These are phyloP conservation scores for Sphaerulina vaccinii DNA, from an alignment of 2,329 filamentous ascomycete genomes.

Conservation along the genomic window DNA sequence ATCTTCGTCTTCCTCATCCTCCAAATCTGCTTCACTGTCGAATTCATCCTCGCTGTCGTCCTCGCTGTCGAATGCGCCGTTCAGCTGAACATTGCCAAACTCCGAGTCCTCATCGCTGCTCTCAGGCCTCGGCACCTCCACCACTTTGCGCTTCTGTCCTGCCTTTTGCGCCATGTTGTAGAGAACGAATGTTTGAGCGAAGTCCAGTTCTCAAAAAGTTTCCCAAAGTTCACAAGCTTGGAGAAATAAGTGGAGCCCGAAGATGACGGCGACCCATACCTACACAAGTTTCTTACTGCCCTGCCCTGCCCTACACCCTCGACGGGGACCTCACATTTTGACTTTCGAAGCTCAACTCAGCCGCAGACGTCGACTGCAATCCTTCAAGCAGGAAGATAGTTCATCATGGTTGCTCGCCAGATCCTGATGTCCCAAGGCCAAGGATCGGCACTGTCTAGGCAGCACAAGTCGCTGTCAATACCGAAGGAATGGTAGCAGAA, in stretches of 20 bases:
- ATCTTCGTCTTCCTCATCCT: slow-evolving; percentile 27
- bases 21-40: slow-evolving; percentile 27
- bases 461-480: too few relatives aligned
- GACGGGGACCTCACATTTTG: background rate
- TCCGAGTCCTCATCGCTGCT: slow-evolving; percentile 38
- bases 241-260: background rate
- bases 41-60: slow-evolving; percentile 36
- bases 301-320: background rate
- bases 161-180: slow-evolving; percentile 31
- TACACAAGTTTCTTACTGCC: too few relatives aligned
- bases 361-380: too few relatives aligned
- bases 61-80: slow-evolving; percentile 35
- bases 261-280: too few relatives aligned
- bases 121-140: slow-evolving; percentile 36
- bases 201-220: slow-evolving; percentile 17
- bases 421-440: too few relatives aligned
- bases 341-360: too few relatives aligned
- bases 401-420: too few relatives aligned
- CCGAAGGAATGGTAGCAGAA: too few relatives aligned
- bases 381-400: too few relatives aligned
- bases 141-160: slow-evolving; percentile 47
- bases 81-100: slow-evolving; percentile 36
- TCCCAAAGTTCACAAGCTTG: slow-evolving; percentile 10
- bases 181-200: background rate
- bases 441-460: too few relatives aligned